Evolutionary conservation across 495 filamentous ascomycete genomes (phyloP), one percentile per base, ranked within the genome.

Genomic region (Rusavskia elegans): DNA sequence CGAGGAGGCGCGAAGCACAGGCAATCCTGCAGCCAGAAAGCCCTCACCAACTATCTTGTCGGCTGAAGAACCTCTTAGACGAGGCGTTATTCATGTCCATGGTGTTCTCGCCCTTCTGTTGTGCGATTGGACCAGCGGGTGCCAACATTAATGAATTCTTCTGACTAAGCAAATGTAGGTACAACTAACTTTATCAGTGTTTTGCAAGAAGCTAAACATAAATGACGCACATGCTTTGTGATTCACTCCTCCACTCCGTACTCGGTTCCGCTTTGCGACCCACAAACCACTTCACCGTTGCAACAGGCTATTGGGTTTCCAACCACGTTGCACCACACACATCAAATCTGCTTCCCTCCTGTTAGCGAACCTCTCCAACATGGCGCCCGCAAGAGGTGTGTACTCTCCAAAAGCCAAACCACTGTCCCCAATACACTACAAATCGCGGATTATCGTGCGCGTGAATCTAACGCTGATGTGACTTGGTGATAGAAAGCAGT

Each of bases 401-500:
- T 42, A 5, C n/a, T 8, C 8, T 8, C 39, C 0, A 42, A 6
- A 35, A 14, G 7, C 2, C 32, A 35, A 3, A 27, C 7, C 25
- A 27, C 25, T 3, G 37, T 39, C 37, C 4, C 37, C 13, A 6
- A 8, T 19, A 19, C 17, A 3, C 10, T 4, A 45, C 11, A 21
- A 11, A 21, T 25, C 10, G 41, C 41, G 41, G 9, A 29, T 49
- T 23, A 35, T 51, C 0, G 4, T 35, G 25, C n/a, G 14, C 29
- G 23, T 46, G 36, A 30, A 17, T 19, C 29, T 36, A 14, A 14
- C 5, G 25, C 48, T 54, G 37, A 54, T 21, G 10, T 17, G 35
- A n/a, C 14, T 29, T 37, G 29, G 44, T 35, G 36, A 55, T 55
- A 35, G 71, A 72, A 84, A 89, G 50, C 53, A 82, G 87, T 53